phyloP scores from a whole-genome alignment of 768 basidiomycete species.

The Cantharellus anzutake region DNA sequence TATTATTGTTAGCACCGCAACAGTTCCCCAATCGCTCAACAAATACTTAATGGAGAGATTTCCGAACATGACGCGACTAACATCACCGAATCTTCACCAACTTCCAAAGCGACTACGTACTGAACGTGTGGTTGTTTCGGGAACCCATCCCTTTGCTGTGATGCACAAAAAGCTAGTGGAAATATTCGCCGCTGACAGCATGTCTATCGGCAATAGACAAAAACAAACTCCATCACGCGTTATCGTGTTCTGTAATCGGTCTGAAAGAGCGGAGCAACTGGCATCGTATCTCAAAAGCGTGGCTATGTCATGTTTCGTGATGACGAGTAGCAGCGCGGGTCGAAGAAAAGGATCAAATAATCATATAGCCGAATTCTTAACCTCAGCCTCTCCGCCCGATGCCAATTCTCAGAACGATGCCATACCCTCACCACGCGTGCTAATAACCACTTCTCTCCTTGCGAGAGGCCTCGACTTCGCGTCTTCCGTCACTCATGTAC shows the following conservation, averaged over 20 bases:
- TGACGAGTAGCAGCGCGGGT: conserved; percentile 37
- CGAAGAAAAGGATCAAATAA: conserved; percentile 52
- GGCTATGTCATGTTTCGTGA: conserved; percentile 35
- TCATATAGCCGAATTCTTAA: conserved; percentile 60
- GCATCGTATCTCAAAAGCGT: conserved; percentile 36
- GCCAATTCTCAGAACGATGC: not conserved
- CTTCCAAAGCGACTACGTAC: conserved; percentile 51
- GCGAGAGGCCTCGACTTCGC: conserved; percentile 82
- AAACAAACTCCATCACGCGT: conserved; percentile 15
- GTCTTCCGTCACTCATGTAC: conserved; percentile 57
- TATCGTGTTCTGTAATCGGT: conserved; percentile 71
- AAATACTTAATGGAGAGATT: conserved; percentile 11
- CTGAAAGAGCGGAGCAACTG: conserved; percentile 43
- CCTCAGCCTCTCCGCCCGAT: conserved; percentile 7
- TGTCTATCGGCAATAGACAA: not conserved
- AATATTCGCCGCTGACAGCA: conserved; percentile 40
- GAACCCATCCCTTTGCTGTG: conserved; percentile 65
- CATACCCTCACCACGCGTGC: not conserved
- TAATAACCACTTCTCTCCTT: conserved; percentile 80
- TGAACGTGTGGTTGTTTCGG: conserved; percentile 57
- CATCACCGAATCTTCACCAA: conserved; percentile 62
- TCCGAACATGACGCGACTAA: conserved; percentile 24
- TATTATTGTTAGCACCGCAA: conserved; percentile 67
- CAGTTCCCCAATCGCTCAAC: conserved; percentile 48
- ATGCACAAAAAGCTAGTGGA: conserved; percentile 52